Conservation (phyloP, 2,329 filamentous ascomycete species). For the Metarhizium rileyi region DNA sequence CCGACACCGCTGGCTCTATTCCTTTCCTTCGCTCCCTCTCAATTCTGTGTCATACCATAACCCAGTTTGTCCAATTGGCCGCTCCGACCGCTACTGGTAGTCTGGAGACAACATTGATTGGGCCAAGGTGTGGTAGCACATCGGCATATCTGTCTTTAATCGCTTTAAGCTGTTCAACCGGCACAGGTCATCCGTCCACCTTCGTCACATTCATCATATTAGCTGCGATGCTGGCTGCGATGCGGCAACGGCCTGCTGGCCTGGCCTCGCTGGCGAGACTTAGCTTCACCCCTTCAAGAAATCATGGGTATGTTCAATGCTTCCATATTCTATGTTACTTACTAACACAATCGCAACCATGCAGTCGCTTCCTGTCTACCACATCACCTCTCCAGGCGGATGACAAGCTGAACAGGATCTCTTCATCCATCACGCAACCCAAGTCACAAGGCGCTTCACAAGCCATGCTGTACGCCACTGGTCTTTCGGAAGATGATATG, state of each 20-base stretch:
- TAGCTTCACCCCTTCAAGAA: conserved; percentile 8
- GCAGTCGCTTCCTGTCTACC: conserved; percentile 40
- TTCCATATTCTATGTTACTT: neutral
- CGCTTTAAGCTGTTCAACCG: neutral
- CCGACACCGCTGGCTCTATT: conserved; percentile 21
- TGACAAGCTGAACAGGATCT: conserved; percentile 71
- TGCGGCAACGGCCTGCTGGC: conserved; percentile 11
- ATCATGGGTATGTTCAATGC: conserved; percentile 8
- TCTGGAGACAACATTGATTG: too few relatives aligned
- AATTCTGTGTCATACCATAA: neutral
- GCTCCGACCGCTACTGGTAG: neutral
- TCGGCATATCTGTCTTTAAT: neutral
- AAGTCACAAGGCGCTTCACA: conserved; percentile 98
- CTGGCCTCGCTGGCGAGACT: conserved; percentile 9
- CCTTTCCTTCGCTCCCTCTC: conserved; percentile 7
- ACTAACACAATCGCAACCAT: neutral
- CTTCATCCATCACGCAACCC: conserved; percentile 80
- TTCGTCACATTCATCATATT: neutral
- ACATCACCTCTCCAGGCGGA: conserved; percentile 39
- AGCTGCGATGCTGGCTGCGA: conserved; percentile 12
- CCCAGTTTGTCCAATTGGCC: neutral
- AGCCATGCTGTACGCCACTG: conserved; percentile 97
- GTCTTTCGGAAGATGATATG: conserved; percentile 77
- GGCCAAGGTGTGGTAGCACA: neutral
- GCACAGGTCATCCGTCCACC: neutral